Percentiles rank a stretch among this genome's conserved stretches.
phyloP scores from a whole-genome alignment of 1,139 yeast species.

The Hyphopichia fennica region DNA sequence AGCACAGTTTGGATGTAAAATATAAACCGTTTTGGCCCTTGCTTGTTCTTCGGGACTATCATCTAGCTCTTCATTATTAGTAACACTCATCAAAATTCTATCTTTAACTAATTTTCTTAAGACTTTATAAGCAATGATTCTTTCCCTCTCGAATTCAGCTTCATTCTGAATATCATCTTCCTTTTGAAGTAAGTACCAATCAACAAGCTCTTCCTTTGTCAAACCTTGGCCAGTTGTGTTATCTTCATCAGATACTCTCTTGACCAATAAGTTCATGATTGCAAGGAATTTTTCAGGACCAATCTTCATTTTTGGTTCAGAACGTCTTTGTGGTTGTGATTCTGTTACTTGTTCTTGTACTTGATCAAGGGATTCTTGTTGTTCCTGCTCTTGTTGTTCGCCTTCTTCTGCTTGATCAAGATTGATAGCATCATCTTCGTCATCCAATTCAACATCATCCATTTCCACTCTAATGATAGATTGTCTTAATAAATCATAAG shows the following conservation, averaged over 20 bases:
- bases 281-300: conserved; percentile 69
- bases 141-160: conserved; percentile 69
- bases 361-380: not conserved
- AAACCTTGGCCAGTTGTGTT: conserved; percentile 61
- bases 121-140: conserved; percentile 74
- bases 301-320: conserved; percentile 2
- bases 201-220: conserved; percentile 66
- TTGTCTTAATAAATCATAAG: conserved; percentile 84
- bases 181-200: conserved; percentile 77
- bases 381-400: conserved; percentile 5
- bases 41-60: conserved; percentile 27
- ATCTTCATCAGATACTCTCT: conserved; percentile 63
- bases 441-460: conserved; percentile 88
- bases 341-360: conserved; percentile 1
- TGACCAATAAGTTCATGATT: conserved; percentile 79
- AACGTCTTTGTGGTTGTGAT: conserved; percentile 8
- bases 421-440: conserved; percentile 46
- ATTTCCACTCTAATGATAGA: conserved; percentile 92
- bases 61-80: conserved; percentile 45
- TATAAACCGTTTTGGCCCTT: conserved; percentile 48
- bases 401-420: conserved; percentile 9
- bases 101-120: conserved; percentile 83
- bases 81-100: conserved; percentile 78
- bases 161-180: conserved; percentile 74
- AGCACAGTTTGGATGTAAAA: conserved; percentile 89